A percentile compares a stretch with the other conserved stretches of the same genome.
Conservation (phyloP, 2,329 filamentous ascomycete species). For the Magnaporthiopsis rhizophila region DNA sequence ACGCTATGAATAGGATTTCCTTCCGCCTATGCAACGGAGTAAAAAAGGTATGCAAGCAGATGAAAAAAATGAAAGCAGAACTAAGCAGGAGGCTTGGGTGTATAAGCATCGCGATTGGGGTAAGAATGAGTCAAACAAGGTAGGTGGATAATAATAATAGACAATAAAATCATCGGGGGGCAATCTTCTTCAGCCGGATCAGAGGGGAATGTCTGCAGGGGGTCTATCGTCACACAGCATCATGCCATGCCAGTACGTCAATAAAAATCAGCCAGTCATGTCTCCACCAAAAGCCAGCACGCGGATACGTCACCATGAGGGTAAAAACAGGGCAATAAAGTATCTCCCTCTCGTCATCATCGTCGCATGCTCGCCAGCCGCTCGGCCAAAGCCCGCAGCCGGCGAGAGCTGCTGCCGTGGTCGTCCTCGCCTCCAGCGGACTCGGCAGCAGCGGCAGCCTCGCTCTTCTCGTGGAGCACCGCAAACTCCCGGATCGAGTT, state of each 20-base stretch:
- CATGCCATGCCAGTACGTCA: background rate
- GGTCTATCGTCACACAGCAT: background rate
- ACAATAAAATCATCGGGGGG: too few relatives aligned
- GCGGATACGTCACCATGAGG: background rate
- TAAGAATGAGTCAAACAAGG: too few relatives aligned
- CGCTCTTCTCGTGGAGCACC: conserved; percentile 40
- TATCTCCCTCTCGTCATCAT: background rate
- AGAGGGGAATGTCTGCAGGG: too few relatives aligned
- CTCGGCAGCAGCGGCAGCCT: background rate
- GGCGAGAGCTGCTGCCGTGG: background rate
- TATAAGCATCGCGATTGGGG: too few relatives aligned
- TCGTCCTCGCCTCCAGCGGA: background rate
- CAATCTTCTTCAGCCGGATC: too few relatives aligned
- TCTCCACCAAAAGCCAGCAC: background rate
- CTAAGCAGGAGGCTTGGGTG: too few relatives aligned
- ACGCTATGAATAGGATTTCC: too few relatives aligned
- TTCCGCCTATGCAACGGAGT: too few relatives aligned
- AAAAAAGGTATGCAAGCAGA: too few relatives aligned
- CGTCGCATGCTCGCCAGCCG: background rate
- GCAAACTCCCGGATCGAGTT: conserved; percentile 49
- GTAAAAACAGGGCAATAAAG: background rate
- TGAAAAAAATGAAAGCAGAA: too few relatives aligned
- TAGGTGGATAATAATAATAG: too few relatives aligned
- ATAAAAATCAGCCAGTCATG: background rate
- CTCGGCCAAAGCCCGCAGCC: background rate